These are phyloP conservation scores for Solanum commersonii DNA, from an alignment of 257 asterid species.

Conservation along the genomic window DNA sequence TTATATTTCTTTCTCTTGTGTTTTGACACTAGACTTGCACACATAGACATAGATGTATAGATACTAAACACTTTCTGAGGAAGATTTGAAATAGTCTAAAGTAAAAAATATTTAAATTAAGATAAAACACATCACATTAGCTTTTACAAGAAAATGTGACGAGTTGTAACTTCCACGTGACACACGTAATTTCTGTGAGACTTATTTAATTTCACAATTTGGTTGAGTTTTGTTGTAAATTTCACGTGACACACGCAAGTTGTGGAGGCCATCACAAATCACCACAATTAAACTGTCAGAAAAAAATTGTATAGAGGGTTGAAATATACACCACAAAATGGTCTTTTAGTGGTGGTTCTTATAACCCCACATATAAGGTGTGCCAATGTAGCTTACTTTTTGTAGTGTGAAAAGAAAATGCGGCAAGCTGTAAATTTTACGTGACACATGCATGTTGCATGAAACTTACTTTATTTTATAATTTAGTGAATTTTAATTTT, in stretches of 20 bases:
- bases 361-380: background rate
- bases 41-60: background rate
- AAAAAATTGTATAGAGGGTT: background rate
- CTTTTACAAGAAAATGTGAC: background rate
- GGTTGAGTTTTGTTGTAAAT: background rate
- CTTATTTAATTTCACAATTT: too few species aligned
- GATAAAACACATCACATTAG: background rate
- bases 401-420: background rate
- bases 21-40: background rate
- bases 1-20: background rate
- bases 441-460: background rate
- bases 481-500: background rate
- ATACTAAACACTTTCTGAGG: background rate
- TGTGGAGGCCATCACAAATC: background rate
- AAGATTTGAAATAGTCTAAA: background rate
- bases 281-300: background rate
- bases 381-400: too few species aligned
- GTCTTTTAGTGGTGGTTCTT: background rate
- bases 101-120: background rate
- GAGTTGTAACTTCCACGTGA: background rate
- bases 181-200: background rate
- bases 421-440: background rate
- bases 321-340: background rate
- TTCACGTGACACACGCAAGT: background rate
- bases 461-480: too few species aligned